Percentiles rank a stretch among this genome's conserved stretches.
Evolutionary conservation across 208 protist species (phyloP).

Genomic region (Trypanosoma conorhini): DNA sequence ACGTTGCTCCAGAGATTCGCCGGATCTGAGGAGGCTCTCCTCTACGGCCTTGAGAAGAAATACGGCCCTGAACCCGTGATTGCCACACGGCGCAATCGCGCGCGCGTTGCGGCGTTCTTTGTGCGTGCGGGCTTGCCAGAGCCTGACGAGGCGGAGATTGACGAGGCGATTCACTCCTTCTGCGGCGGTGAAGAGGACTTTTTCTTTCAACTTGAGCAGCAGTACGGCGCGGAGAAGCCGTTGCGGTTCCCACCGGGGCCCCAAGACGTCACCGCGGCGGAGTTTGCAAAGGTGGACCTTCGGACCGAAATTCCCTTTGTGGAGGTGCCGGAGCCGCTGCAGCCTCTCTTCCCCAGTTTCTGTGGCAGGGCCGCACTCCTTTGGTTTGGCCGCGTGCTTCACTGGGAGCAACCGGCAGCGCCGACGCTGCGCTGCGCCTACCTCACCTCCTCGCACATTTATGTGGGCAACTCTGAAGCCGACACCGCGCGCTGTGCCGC

Average conservation of each 20-base stretch:
- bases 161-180: slow-evolving; percentile 17
- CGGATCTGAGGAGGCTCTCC: slow-evolving; percentile 14
- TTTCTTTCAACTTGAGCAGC: slow-evolving; percentile 16
- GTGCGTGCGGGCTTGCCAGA: slow-evolving; percentile 1
- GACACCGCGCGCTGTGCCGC: slow-evolving; percentile 12
- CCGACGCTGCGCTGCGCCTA: slow-evolving; percentile 18
- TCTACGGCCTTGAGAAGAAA: slow-evolving; percentile 23
- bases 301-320: slow-evolving; percentile 25
- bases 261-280: slow-evolving; percentile 5
- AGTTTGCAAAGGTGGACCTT: slow-evolving; percentile 18
- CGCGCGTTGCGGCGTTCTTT: slow-evolving; percentile 22
- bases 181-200: slow-evolving; percentile 17
- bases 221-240: slow-evolving; percentile 18
- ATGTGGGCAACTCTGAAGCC: slow-evolving; percentile 11
- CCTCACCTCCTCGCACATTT: slow-evolving; percentile 19
- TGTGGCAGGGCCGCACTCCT: slow-evolving; percentile 15
- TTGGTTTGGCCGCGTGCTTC: slow-evolving; percentile 25
- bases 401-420: slow-evolving; percentile 19
- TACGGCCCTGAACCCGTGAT: slow-evolving; percentile 27
- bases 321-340: slow-evolving; percentile 13
- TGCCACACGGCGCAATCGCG: slow-evolving; percentile 6
- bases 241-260: slow-evolving; percentile 4
- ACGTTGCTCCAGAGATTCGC: slow-evolving; percentile 13
- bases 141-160: neutral
- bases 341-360: slow-evolving; percentile 21